Percentiles rank a stretch among this genome's conserved stretches.
These are phyloP conservation scores for Hypoxylon sp. DNA, from an alignment of 2,329 filamentous ascomycete species.

Conservation along the genomic window DNA sequence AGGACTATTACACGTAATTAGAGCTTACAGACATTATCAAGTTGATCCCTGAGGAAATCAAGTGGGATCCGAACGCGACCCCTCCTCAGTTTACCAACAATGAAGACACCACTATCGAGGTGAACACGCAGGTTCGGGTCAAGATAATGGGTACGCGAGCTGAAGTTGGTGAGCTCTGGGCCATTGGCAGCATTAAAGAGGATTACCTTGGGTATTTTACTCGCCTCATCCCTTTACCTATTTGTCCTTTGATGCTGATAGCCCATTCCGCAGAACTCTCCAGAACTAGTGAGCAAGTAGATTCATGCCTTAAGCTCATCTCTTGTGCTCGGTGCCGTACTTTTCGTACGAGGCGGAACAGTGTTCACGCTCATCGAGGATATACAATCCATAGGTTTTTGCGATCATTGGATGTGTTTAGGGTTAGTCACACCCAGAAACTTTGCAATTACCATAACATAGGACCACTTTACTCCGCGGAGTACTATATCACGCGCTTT, in stretches of 20 bases:
- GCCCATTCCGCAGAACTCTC: constrained; percentile 44
- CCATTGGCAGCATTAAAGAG: constrained; percentile 96
- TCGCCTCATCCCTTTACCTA: constrained; percentile 18
- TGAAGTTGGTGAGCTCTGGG: constrained; percentile 95
- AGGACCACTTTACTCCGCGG: constrained; percentile 4
- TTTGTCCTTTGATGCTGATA: constrained; percentile 19
- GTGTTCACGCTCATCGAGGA: constrained; percentile 10
- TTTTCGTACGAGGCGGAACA: constrained; percentile 8
- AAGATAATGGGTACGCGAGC: constrained; percentile 95
- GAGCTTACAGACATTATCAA: constrained; percentile 59
- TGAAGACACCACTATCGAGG: constrained; percentile 92
- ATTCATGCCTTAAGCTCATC: neutral
- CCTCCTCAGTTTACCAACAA: constrained; percentile 98
- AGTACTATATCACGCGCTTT: neutral
- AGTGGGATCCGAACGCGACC: constrained; percentile 94
- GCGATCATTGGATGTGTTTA: constrained; percentile 23
- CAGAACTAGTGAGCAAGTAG: constrained; percentile 44
- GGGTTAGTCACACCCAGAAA: constrained; percentile 15
- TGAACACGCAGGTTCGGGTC: constrained; percentile 91
- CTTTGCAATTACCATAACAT: constrained; percentile 15
- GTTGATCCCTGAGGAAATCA: constrained; percentile 93
- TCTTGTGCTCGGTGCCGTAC: constrained; percentile 17
- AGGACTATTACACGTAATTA: constrained; percentile 12
- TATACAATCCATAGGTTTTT: constrained; percentile 35
- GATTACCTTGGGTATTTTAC: constrained; percentile 75